Evolutionary conservation across 225 moss, liverwort and hornwort species (phyloP).

Genomic region (Polytrichum commune): DNA sequence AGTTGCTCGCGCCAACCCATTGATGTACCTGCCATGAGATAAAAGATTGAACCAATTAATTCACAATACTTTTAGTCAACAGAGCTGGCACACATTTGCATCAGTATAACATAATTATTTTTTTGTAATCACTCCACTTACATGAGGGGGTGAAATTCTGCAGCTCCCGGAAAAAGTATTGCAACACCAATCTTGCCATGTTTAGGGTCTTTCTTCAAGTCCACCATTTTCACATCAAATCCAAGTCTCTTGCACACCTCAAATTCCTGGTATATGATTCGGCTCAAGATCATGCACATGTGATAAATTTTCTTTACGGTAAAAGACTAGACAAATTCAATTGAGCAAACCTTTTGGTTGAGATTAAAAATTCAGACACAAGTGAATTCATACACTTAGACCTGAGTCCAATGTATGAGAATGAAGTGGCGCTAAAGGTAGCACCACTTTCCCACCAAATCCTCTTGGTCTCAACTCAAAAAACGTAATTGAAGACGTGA

Average conservation of each 20-base stretch:
- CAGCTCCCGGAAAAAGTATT: slow-evolving; percentile 20
- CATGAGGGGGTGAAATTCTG: slow-evolving; percentile 42
- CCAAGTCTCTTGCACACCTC: slow-evolving; percentile 35
- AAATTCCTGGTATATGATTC: slow-evolving; percentile 20
- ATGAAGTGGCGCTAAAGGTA: too few relatives aligned
- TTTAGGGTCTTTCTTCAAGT: slow-evolving; percentile 28
- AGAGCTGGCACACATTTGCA: too few relatives aligned
- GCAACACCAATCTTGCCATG: slow-evolving; percentile 29
- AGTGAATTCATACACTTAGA: too few relatives aligned
- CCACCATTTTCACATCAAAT: slow-evolving; percentile 29
- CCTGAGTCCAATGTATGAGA: too few relatives aligned
- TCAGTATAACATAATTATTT: too few relatives aligned
- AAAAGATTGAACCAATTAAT: neutral
- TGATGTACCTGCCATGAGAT: slow-evolving; percentile 28
- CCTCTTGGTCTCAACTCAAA: too few relatives aligned
- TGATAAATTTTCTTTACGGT: neutral
- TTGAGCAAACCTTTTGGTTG: too few relatives aligned
- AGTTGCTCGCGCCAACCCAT: slow-evolving; percentile 33
- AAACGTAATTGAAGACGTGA: too few relatives aligned
- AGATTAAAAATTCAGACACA: too few relatives aligned
- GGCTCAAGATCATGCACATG: too few relatives aligned
- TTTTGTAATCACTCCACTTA: neutral
- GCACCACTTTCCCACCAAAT: too few relatives aligned
- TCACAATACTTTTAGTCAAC: too few relatives aligned
- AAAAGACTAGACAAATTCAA: neutral